These are phyloP conservation scores for Jackrogersella multiformis DNA, from an alignment of 495 filamentous ascomycete species.

Conservation along the genomic window DNA sequence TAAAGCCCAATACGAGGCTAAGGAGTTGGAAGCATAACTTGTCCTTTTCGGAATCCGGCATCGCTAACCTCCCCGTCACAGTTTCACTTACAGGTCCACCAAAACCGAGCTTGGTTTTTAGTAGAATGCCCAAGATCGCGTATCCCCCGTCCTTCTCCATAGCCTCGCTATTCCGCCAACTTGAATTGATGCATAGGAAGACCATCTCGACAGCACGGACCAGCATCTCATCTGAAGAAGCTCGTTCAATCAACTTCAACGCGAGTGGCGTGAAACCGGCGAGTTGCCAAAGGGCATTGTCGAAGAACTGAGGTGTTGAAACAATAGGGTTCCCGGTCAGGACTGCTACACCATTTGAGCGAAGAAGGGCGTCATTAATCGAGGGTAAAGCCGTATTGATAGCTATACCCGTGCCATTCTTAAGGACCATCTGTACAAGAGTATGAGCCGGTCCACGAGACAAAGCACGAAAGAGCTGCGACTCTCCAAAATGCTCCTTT, in stretches of 20 bases:
- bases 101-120: constrained; percentile 79
- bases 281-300: constrained; percentile 92
- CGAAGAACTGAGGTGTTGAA: constrained; percentile 78
- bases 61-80: constrained; percentile 48
- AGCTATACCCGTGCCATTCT: constrained; percentile 78
- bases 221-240: constrained; percentile 71
- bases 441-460: constrained; percentile 78
- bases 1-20: constrained; percentile 79
- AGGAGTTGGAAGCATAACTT: constrained; percentile 75
- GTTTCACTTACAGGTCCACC: constrained; percentile 51
- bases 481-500: constrained; percentile 76
- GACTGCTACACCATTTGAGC: constrained; percentile 79
- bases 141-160: constrained; percentile 98
- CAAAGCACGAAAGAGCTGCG: constrained; percentile 76
- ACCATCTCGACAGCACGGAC: constrained; percentile 83
- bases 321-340: constrained; percentile 87
- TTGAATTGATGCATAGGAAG: constrained; percentile 82
- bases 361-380: constrained; percentile 85
- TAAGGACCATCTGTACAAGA: constrained; percentile 73
- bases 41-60: constrained; percentile 66
- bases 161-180: constrained; percentile 97
- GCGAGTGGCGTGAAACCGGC: constrained; percentile 86
- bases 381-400: constrained; percentile 89
- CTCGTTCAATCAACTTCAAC: constrained; percentile 81
- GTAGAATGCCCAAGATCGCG: constrained; percentile 78